A percentile compares a stretch with the other conserved stretches of the same genome.
Evolutionary conservation across 2,329 filamentous ascomycete species (phyloP).

Genomic region (Mycosphaerella sp.): DNA sequence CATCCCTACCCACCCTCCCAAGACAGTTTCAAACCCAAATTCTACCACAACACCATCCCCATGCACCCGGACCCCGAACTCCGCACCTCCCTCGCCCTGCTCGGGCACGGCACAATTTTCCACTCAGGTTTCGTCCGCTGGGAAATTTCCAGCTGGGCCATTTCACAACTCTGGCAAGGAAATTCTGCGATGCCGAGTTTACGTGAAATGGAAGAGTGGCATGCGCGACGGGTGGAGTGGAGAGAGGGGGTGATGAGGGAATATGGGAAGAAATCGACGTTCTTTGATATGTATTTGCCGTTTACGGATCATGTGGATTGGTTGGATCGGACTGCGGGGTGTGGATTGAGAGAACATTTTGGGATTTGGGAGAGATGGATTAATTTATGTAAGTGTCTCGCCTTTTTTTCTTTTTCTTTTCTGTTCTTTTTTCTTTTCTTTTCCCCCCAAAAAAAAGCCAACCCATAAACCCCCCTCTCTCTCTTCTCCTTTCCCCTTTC

Average conservation of each 20-base stretch:
- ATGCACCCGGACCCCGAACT: background rate
- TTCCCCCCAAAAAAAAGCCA: too few relatives aligned
- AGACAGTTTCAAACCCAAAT: background rate
- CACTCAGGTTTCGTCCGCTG: background rate
- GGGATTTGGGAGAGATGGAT: slow-evolving; percentile 20
- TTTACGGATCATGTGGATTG: slow-evolving; percentile 26
- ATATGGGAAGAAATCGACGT: slow-evolving; percentile 12
- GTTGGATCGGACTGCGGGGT: slow-evolving; percentile 32
- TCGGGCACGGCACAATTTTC: slow-evolving; percentile 8
- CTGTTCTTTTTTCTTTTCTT: background rate
- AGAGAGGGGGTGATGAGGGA: slow-evolving; percentile 9
- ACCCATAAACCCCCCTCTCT: too few relatives aligned
- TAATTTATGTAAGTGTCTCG: slow-evolving; percentile 3
- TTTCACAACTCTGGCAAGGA: slow-evolving; percentile 11
- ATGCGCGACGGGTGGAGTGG: slow-evolving; percentile 13
- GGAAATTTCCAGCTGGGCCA: slow-evolving; percentile 10
- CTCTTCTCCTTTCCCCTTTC: too few relatives aligned
- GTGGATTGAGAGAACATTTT: slow-evolving; percentile 29
- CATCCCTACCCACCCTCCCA: background rate
- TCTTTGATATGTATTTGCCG: slow-evolving; percentile 21
- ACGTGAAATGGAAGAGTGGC: slow-evolving; percentile 13
- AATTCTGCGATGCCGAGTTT: slow-evolving; percentile 3
- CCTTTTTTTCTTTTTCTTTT: background rate
- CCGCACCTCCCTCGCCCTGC: slow-evolving; percentile 8
- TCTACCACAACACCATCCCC: slow-evolving; percentile 11